phyloP scores from a whole-genome alignment of 208 protist genomes.

The Crithidia fasciculata region DNA sequence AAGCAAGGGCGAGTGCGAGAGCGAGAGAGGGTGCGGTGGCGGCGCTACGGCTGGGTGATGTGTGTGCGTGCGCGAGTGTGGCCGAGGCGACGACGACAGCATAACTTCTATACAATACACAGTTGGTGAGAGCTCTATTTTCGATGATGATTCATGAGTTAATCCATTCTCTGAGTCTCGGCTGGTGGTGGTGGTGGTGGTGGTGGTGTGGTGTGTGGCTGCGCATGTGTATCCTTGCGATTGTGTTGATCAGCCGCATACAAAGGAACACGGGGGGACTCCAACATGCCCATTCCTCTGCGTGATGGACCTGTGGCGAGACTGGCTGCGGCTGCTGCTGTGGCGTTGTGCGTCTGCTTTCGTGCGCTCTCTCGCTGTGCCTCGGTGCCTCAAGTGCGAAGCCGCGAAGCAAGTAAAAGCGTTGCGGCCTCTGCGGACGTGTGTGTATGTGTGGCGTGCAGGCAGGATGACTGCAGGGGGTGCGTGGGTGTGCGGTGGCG shows the following conservation, averaged over 20 bases:
- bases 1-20: too few species aligned
- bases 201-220: background rate
- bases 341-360: background rate
- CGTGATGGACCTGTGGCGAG: conserved; percentile 26
- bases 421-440: too few species aligned
- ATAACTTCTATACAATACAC: conserved; percentile 42
- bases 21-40: too few species aligned
- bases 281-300: conserved; percentile 16
- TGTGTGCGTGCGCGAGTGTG: background rate
- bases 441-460: too few species aligned
- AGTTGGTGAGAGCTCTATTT: conserved; percentile 48
- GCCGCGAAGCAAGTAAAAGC: too few species aligned
- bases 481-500: too few species aligned
- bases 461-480: too few species aligned
- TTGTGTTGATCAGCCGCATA: background rate
- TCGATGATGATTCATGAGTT: conserved; percentile 45
- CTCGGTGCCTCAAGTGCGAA: too few species aligned
- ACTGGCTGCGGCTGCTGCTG: background rate
- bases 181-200: background rate
- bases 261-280: conserved; percentile 17
- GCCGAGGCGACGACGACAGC: conserved; percentile 37
- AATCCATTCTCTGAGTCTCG: conserved; percentile 57
- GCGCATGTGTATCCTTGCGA: background rate
- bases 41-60: background rate
- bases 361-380: too few species aligned